These are phyloP conservation scores for Phycomyces blakesleeanus DNA, from an alignment of 192 early-diverging fungal genomes.

Conservation along the genomic window DNA sequence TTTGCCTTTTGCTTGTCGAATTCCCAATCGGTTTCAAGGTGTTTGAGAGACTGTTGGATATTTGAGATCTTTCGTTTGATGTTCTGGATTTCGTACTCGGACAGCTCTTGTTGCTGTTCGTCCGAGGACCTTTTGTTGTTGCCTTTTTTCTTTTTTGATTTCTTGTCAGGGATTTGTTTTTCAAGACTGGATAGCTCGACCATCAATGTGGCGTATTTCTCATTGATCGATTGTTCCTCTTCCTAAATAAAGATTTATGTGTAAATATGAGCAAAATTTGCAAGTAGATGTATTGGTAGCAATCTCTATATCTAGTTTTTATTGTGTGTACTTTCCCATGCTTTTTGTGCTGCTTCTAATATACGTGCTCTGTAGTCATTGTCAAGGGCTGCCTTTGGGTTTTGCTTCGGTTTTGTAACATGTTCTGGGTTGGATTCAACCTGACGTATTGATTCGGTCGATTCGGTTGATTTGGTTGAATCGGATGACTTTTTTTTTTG, in stretches of 20 bases:
- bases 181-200: constrained; percentile 17
- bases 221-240: constrained; percentile 14
- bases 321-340: constrained; percentile 3
- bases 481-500: no score
- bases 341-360: constrained; percentile 15
- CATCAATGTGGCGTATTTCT: constrained; percentile 15
- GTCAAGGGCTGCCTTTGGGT: background rate
- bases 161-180: constrained; percentile 16
- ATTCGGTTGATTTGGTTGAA: no score
- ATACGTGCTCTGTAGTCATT: constrained; percentile 24
- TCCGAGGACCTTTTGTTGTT: constrained; percentile 17
- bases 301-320: no score
- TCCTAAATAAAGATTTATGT: no score
- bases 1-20: constrained; percentile 29
- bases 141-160: no score
- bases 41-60: constrained; percentile 26
- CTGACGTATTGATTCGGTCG: no score
- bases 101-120: background rate
- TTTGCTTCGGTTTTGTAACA: background rate
- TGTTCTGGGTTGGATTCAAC: background rate
- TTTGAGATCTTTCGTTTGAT: constrained; percentile 22
- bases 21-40: constrained; percentile 39
- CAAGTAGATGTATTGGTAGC: no score
- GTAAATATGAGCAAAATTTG: no score
- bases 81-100: constrained; percentile 13